Percentiles rank a stretch among this genome's conserved stretches.
These are phyloP conservation scores for Halenospora varia DNA, from an alignment of 495 filamentous ascomycete species.

Conservation along the genomic window DNA sequence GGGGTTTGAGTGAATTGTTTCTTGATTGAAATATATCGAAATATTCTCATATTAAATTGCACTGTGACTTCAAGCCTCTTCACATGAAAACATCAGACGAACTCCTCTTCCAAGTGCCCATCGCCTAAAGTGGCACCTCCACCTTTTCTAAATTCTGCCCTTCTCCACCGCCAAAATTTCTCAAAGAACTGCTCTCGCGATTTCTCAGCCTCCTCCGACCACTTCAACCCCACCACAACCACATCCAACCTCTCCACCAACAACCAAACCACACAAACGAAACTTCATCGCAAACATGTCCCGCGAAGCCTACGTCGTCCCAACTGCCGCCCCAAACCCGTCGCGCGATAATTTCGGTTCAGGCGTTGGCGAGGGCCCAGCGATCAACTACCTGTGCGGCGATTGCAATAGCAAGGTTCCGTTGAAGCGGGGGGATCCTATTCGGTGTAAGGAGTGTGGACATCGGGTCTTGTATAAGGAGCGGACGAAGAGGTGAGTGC, in stretches of 20 bases:
- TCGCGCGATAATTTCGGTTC: conserved; percentile 25
- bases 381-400: conserved; percentile 86
- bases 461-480: conserved; percentile 97
- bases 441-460: conserved; percentile 94
- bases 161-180: neutral
- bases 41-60: too few species aligned
- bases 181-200: too few species aligned
- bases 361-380: conserved; percentile 28
- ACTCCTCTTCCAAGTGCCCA: too few species aligned
- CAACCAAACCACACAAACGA: neutral
- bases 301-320: conserved; percentile 59
- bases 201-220: neutral
- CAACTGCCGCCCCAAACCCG: conserved; percentile 31
- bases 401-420: conserved; percentile 83
- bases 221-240: neutral
- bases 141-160: neutral
- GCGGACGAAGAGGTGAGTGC: conserved; percentile 84
- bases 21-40: too few species aligned
- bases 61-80: too few species aligned
- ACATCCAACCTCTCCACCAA: neutral
- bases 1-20: too few species aligned
- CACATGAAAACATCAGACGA: too few species aligned
- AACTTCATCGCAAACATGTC: conserved; percentile 38
- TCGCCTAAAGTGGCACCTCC: too few species aligned
- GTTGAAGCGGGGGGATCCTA: conserved; percentile 78